Evolutionary conservation across 106 monocot genomes (phyloP).

Genomic region (Platanthera zijinensis): DNA sequence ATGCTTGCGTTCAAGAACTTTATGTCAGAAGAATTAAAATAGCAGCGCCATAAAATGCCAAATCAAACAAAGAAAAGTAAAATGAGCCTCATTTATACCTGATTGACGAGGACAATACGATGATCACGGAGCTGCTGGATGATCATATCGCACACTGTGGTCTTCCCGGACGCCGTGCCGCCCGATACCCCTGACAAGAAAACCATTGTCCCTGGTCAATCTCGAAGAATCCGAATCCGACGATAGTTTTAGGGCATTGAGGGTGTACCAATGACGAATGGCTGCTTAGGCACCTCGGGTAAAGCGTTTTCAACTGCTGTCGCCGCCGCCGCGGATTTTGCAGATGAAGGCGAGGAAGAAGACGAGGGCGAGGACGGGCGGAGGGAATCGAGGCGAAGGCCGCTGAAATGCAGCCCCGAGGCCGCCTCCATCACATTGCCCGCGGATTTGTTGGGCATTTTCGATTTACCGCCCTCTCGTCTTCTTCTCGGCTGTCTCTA

Average conservation of each 20-base stretch:
- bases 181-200: conserved; percentile 48
- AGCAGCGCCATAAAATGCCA: too few relatives aligned
- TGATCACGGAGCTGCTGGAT: conserved; percentile 68
- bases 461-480: not conserved
- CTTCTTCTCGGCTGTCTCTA: too few relatives aligned
- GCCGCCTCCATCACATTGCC: conserved; percentile 16
- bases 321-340: not conserved
- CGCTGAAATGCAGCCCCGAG: conserved; percentile 13
- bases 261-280: conserved; percentile 72
- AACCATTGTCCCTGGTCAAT: not conserved
- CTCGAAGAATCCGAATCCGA: not conserved
- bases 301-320: conserved; percentile 5
- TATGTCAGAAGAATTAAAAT: too few relatives aligned
- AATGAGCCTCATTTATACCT: conserved; percentile 16
- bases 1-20: too few relatives aligned
- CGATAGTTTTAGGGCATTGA: not conserved
- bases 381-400: conserved; percentile 11
- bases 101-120: conserved; percentile 57
- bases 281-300: conserved; percentile 26
- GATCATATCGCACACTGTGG: conserved; percentile 82
- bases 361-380: conserved; percentile 5
- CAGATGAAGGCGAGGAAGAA: conserved; percentile 10
- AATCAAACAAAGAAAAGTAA: not conserved
- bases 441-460: conserved; percentile 9
- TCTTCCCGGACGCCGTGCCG: conserved; percentile 74